Conservation (phyloP, 495 filamentous ascomycete genomes). For the Xylaria telfairii region DNA sequence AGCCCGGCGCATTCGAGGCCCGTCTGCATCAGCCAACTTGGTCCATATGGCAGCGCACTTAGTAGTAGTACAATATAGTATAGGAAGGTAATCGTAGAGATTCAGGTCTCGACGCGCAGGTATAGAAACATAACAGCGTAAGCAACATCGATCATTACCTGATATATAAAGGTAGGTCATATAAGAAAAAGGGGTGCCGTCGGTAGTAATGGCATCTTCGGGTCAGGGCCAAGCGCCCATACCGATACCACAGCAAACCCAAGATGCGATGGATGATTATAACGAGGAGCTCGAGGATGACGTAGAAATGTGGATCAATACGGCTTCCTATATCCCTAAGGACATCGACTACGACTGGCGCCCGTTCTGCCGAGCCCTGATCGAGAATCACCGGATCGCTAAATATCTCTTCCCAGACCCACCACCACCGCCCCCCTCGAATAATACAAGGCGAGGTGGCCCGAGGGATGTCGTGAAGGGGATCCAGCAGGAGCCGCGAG, state of each 20-base stretch:
- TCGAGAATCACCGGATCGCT: slow-evolving; percentile 17
- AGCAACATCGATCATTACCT: neutral
- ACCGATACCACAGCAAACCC: neutral
- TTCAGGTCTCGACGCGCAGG: neutral
- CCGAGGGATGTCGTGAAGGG: neutral
- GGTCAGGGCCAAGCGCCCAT: neutral
- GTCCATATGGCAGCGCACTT: neutral
- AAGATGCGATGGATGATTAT: neutral
- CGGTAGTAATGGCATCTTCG: neutral
- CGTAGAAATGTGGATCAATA: neutral
- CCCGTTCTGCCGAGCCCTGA: slow-evolving; percentile 27
- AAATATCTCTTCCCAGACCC: neutral
- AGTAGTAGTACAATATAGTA: neutral
- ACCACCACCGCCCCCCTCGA: neutral
- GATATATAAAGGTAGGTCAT: neutral
- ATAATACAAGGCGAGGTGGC: neutral
- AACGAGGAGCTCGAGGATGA: neutral
- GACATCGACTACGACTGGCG: slow-evolving; percentile 18
- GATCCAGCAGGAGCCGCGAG: slow-evolving; percentile 17
- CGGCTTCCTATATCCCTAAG: neutral
- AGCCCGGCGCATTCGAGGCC: neutral
- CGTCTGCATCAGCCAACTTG: neutral
- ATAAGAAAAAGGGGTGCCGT: neutral
- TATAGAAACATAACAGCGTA: neutral
- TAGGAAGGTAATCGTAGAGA: neutral